These are phyloP conservation scores for Phytophthora citrophthora DNA, from an alignment of 352 stramenopile species.

Conservation along the genomic window DNA sequence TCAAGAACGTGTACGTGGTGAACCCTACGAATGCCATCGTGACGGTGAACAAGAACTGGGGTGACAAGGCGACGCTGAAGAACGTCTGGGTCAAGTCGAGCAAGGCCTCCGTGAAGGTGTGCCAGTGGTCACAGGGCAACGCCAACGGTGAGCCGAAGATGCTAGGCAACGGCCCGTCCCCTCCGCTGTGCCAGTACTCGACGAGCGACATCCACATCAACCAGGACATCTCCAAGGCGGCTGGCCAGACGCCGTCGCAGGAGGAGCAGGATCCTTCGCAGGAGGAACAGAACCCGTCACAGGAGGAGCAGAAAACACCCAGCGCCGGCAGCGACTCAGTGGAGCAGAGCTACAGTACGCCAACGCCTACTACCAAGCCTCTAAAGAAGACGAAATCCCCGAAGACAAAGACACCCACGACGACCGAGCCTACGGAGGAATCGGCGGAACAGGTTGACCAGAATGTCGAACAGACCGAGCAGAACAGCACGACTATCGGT, in stretches of 20 bases:
- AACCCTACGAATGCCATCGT: background rate
- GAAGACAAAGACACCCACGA: conserved; percentile 1
- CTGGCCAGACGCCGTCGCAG: background rate
- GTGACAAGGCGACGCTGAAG: background rate
- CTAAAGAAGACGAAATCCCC: background rate
- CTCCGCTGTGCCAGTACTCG: conserved; percentile 23
- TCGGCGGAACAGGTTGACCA: background rate
- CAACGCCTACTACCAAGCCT: background rate
- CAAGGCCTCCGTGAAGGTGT: conserved; percentile 1
- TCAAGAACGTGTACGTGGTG: background rate
- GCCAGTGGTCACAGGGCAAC: background rate
- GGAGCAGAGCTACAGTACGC: too few species aligned
- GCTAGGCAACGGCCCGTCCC: background rate
- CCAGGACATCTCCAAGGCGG: conserved; percentile 15
- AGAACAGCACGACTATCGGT: background rate
- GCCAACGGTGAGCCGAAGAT: background rate
- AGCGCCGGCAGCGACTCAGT: too few species aligned
- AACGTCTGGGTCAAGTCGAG: conserved; percentile 11
- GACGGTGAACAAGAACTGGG: background rate
- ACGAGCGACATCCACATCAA: conserved; percentile 29
- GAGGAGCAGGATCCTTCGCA: background rate
- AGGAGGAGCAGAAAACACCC: too few species aligned
- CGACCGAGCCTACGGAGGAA: background rate
- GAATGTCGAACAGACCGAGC: background rate
- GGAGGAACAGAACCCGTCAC: too few species aligned